phyloP scores from a whole-genome alignment of 1,284 basidiomycete species.

The Austroboletus novae-zelandiae region DNA sequence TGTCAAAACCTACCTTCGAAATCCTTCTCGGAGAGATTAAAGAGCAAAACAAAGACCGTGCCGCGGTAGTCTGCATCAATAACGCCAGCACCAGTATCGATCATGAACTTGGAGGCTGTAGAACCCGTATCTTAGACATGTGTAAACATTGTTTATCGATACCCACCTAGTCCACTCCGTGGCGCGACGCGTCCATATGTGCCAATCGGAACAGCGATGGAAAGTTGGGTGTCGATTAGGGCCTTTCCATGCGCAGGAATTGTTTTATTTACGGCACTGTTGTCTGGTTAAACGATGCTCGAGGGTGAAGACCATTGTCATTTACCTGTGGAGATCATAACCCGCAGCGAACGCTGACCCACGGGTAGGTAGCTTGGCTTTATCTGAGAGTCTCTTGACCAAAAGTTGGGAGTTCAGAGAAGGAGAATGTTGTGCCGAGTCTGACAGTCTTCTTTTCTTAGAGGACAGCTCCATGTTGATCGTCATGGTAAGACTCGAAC shows the following conservation, averaged over 20 bases:
- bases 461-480: conserved; percentile 35
- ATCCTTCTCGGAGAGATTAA: conserved; percentile 88
- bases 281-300: conserved; percentile 3
- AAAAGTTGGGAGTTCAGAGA: conserved; percentile 58
- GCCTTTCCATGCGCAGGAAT: conserved; percentile 88
- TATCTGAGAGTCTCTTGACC: conserved; percentile 82
- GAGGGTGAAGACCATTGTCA: neutral
- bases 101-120: conserved; percentile 92
- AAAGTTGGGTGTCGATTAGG: conserved; percentile 86
- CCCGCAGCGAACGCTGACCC: conserved; percentile 88
- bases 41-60: conserved; percentile 88
- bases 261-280: conserved; percentile 73
- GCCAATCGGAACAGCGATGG: conserved; percentile 87
- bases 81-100: conserved; percentile 95
- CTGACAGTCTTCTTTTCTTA: conserved; percentile 62
- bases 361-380: conserved; percentile 83
- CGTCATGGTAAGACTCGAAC: conserved; percentile 18
- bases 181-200: conserved; percentile 97
- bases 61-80: conserved; percentile 97
- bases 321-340: conserved; percentile 88
- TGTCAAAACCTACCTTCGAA: conserved; percentile 66
- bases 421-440: conserved; percentile 25
- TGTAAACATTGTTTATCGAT: neutral
- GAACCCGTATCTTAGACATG: neutral
- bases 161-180: conserved; percentile 86